phyloP scores from a whole-genome alignment of 1,139 yeast genomes.

The Magnusiomyces magnusii region DNA sequence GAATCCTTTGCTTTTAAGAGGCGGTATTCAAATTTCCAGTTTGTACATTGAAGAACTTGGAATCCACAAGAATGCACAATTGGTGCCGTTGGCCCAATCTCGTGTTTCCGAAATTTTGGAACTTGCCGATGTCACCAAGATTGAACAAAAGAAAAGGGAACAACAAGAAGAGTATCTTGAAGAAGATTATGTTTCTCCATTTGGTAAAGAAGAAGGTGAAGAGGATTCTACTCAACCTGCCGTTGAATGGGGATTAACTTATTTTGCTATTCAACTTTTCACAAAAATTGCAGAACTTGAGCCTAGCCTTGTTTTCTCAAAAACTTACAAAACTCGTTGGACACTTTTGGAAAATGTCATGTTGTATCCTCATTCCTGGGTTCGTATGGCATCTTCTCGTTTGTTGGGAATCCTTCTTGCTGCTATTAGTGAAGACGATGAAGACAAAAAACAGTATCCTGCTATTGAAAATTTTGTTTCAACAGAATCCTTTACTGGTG shows the following conservation, averaged over 20 bases:
- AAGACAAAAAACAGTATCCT: conserved; percentile 10
- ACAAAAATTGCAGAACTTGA: conserved; percentile 24
- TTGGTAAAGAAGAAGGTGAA: conserved; percentile 1
- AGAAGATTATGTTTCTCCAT: conserved; percentile 4
- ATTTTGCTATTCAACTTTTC: conserved; percentile 55
- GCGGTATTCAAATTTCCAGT: conserved; percentile 72
- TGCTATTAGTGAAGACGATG: conserved; percentile 26
- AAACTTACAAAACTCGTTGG: conserved; percentile 42
- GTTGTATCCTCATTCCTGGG: conserved; percentile 90
- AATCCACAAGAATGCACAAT: conserved; percentile 20
- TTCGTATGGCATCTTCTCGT: conserved; percentile 63
- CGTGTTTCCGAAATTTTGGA: conserved; percentile 22
- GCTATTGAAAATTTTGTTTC: conserved; percentile 27
- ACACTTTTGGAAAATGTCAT: conserved; percentile 45
- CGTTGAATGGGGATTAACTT: conserved; percentile 66
- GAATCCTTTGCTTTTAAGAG: conserved; percentile 53
- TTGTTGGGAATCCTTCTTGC: conserved; percentile 47
- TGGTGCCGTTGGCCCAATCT: conserved; percentile 21
- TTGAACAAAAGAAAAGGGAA: conserved; percentile 13
- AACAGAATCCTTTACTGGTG: background rate
- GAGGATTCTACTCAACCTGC: background rate
- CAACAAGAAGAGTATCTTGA: conserved; percentile 15
- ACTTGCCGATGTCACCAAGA: conserved; percentile 9
- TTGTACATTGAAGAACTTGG: conserved; percentile 51
- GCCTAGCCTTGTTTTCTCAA: conserved; percentile 29